These are phyloP conservation scores for Botryotinia narcissicola DNA, from an alignment of 2,329 filamentous ascomycete genomes.

Conservation along the genomic window DNA sequence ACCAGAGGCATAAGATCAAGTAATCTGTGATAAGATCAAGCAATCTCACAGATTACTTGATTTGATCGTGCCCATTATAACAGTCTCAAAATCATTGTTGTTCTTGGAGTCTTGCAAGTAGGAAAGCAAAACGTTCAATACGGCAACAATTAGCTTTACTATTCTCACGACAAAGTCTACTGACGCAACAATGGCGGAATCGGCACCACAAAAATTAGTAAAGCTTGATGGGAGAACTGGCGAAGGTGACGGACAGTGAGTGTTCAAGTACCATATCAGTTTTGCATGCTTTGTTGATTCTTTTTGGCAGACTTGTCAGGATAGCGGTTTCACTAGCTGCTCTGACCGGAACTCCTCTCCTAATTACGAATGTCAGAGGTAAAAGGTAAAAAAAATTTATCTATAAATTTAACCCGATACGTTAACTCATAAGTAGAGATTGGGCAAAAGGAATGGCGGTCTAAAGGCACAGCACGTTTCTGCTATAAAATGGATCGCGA, in stretches of 20 bases:
- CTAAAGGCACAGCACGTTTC: slow-evolving; percentile 61
- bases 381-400: slow-evolving; percentile 44
- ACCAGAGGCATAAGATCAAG: neutral
- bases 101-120: neutral
- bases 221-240: slow-evolving; percentile 56
- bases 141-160: neutral
- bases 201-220: slow-evolving; percentile 39
- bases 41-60: neutral
- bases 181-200: neutral
- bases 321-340: slow-evolving; percentile 56
- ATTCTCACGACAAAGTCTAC: neutral
- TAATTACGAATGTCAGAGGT: slow-evolving; percentile 54
- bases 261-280: too few relatives aligned
- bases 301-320: slow-evolving; percentile 45
- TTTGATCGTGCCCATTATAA: neutral
- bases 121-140: neutral
- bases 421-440: neutral
- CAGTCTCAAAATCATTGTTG: neutral
- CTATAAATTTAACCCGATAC: too few relatives aligned
- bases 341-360: slow-evolving; percentile 52
- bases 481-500: slow-evolving; percentile 53
- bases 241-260: slow-evolving; percentile 58
- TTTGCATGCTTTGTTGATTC: neutral
- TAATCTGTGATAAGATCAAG: too few relatives aligned
- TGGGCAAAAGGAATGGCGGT: slow-evolving; percentile 37